Conservation (phyloP, 768 basidiomycete species). For the Pisolithus albus region DNA sequence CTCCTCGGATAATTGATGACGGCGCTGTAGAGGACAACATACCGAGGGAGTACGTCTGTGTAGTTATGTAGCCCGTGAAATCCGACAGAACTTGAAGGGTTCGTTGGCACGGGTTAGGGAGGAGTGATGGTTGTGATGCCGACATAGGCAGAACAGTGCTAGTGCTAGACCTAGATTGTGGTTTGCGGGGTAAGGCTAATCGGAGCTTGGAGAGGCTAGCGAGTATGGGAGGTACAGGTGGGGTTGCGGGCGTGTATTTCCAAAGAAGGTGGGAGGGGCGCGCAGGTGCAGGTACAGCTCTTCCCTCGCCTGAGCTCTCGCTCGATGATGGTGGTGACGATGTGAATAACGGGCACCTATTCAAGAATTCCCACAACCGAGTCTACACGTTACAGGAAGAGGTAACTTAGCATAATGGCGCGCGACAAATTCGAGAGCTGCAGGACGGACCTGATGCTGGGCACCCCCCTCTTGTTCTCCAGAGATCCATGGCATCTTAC, state of each 20-base stretch:
- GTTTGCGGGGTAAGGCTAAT: constrained; percentile 14
- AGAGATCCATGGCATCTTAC: constrained; percentile 51
- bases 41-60: constrained; percentile 51
- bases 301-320: too few relatives aligned
- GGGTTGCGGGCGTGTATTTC: constrained; percentile 31
- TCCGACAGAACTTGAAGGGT: constrained; percentile 62
- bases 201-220: constrained; percentile 15
- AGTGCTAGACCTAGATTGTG: constrained; percentile 3
- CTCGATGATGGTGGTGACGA: constrained; percentile 22
- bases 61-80: constrained; percentile 73
- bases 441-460: constrained; percentile 44
- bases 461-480: constrained; percentile 47
- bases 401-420: background rate
- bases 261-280: constrained; percentile 28
- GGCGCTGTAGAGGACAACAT: background rate
- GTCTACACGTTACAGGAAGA: constrained; percentile 25
- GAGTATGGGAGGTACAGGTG: constrained; percentile 24
- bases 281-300: background rate
- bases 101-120: constrained; percentile 43
- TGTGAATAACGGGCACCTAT: constrained; percentile 44
- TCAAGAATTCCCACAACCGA: constrained; percentile 54
- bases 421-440: background rate
- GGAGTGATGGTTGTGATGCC: background rate
- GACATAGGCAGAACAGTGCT: constrained; percentile 3
- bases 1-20: constrained; percentile 10